phyloP scores from a whole-genome alignment of 345 rosid genomes.

The Eucalyptus shirleyi region DNA sequence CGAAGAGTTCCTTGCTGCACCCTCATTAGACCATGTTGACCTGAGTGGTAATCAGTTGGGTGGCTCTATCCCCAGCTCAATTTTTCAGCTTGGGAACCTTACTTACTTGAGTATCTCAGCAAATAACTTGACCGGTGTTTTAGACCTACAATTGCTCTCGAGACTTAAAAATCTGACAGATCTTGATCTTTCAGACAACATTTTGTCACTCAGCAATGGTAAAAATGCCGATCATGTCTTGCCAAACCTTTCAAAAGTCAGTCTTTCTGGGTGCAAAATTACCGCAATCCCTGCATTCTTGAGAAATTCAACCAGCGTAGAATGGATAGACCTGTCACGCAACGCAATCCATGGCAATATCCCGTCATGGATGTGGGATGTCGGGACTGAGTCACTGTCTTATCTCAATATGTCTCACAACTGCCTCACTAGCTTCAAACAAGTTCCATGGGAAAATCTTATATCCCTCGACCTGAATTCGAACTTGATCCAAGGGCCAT shows the following conservation, averaged over 20 bases:
- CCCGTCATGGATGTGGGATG: background rate
- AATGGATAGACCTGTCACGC: background rate
- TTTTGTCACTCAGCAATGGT: too few species aligned
- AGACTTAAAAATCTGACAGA: too few species aligned
- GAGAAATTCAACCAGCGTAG: background rate
- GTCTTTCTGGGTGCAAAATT: constrained; percentile 4
- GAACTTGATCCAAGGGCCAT: background rate
- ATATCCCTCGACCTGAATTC: background rate
- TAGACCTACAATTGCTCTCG: too few species aligned
- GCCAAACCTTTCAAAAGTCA: background rate
- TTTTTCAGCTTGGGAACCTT: too few species aligned
- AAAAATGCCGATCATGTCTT: background rate
- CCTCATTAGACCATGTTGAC: too few species aligned
- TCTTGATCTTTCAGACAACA: too few species aligned
- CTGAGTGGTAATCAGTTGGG: too few species aligned
- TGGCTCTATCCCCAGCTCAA: too few species aligned
- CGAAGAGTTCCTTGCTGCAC: too few species aligned
- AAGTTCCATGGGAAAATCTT: background rate
- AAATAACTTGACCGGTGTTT: too few species aligned
- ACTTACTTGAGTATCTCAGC: too few species aligned
- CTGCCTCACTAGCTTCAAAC: background rate
- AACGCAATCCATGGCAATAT: background rate
- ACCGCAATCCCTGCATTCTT: background rate
- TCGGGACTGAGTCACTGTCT: background rate
- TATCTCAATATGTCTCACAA: background rate